phyloP scores from a whole-genome alignment of 441 rosid species.

The Corymbia calophylla region DNA sequence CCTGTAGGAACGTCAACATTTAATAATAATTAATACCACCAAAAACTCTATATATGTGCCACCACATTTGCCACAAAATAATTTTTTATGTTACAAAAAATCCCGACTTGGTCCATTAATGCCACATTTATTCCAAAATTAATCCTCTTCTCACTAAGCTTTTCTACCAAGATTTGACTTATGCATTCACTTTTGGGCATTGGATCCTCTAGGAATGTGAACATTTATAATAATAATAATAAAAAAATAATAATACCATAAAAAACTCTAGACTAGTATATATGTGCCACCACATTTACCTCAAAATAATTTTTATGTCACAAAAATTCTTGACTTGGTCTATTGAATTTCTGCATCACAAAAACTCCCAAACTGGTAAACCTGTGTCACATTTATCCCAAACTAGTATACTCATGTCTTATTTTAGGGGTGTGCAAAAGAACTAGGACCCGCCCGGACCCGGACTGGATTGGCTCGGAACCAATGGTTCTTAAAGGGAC shows the following conservation, averaged over 20 bases:
- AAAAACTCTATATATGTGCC: not conserved
- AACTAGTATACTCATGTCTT: not conserved
- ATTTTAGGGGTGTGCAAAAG: too few species aligned
- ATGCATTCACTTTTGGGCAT: not conserved
- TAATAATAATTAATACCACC: not conserved
- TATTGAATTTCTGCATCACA: not conserved
- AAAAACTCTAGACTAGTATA: not conserved
- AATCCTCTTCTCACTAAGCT: not conserved
- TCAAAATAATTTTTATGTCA: not conserved
- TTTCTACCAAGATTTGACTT: not conserved
- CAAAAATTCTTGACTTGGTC: not conserved
- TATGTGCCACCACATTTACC: not conserved
- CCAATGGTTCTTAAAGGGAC: too few species aligned
- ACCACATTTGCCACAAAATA: not conserved
- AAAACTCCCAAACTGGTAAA: not conserved
- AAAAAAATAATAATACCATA: not conserved
- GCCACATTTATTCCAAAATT: too few species aligned
- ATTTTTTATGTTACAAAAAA: not conserved
- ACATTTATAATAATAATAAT: not conserved
- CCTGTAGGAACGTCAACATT: not conserved
- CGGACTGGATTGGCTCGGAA: too few species aligned
- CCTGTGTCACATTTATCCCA: accelerated
- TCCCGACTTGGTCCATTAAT: not conserved
- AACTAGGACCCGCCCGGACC: too few species aligned
- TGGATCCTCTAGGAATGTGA: not conserved